Conservation (phyloP, 208 protist genomes). For the Crithidia bombi region DNA sequence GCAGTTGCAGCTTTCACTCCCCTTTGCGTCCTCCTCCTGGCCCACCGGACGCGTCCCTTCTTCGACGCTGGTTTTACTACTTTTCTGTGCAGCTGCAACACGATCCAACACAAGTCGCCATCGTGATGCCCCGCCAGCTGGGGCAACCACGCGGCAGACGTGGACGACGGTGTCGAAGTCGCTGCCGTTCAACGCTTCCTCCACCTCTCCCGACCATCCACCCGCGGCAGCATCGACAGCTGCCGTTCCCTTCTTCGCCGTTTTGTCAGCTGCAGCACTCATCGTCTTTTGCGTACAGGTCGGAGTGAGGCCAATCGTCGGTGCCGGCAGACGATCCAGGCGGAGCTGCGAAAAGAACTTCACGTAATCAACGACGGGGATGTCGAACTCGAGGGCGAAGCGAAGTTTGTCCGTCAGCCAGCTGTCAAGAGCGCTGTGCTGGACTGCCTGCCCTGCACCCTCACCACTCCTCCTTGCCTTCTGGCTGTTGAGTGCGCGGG, state of each 20-base stretch:
- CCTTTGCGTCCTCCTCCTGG: background rate
- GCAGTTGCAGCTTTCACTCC: background rate
- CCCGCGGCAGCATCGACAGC: too few relatives aligned
- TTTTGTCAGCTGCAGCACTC: background rate
- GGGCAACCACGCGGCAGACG: slow-evolving; percentile 31
- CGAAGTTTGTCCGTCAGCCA: slow-evolving; percentile 59
- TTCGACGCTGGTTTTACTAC: background rate
- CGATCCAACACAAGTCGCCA: slow-evolving; percentile 15
- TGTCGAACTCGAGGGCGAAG: slow-evolving; percentile 66
- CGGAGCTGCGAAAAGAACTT: slow-evolving; percentile 49
- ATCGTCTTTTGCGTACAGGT: background rate
- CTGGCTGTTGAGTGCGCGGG: background rate
- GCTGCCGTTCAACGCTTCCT: slow-evolving; percentile 16
- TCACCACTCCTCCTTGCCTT: background rate
- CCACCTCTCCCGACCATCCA: background rate
- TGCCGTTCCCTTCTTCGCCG: background rate
- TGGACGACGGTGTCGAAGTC: slow-evolving; percentile 53
- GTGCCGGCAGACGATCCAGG: slow-evolving; percentile 34
- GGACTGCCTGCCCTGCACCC: background rate
- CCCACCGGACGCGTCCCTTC: too few relatives aligned
- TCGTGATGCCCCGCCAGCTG: slow-evolving; percentile 3
- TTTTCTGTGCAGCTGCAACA: background rate
- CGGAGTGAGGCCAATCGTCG: background rate
- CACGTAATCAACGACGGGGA: slow-evolving; percentile 71
- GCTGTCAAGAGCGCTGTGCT: background rate